phyloP scores from a whole-genome alignment of 2,329 filamentous ascomycete genomes.

The Chrysoporthe deuterocubensis region DNA sequence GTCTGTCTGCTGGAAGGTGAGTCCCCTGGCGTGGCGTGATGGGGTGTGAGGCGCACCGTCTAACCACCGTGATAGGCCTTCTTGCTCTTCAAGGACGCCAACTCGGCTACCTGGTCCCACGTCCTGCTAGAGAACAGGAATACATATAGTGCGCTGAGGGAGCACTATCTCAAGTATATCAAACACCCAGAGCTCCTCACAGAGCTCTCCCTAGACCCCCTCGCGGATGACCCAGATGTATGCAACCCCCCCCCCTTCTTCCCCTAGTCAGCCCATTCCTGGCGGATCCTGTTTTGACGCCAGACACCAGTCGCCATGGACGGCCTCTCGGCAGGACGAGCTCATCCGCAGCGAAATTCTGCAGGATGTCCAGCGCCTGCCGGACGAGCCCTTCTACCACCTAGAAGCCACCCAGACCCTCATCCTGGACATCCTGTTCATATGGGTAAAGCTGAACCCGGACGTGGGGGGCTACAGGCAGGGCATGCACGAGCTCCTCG shows the following conservation, averaged over 20 bases:
- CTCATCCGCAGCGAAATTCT: slow-evolving; percentile 83
- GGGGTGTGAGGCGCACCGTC: neutral
- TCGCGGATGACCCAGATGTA: slow-evolving; percentile 76
- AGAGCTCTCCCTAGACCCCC: slow-evolving; percentile 74
- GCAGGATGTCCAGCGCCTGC: slow-evolving; percentile 92
- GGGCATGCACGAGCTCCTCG: slow-evolving; percentile 96
- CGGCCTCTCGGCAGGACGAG: slow-evolving; percentile 83
- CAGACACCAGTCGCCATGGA: slow-evolving; percentile 80
- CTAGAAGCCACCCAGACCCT: slow-evolving; percentile 76
- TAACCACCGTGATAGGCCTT: slow-evolving; percentile 63
- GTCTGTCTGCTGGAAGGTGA: slow-evolving; percentile 85
- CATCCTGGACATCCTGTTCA: slow-evolving; percentile 87
- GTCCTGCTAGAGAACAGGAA: slow-evolving; percentile 70
- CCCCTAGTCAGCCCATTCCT: neutral
- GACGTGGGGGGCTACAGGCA: slow-evolving; percentile 89
- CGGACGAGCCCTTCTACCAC: slow-evolving; percentile 89
- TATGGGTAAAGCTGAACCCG: slow-evolving; percentile 92
- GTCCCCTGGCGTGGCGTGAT: neutral
- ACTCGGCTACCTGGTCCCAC: slow-evolving; percentile 69
- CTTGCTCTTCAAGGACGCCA: slow-evolving; percentile 72
- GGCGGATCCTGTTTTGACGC: slow-evolving; percentile 17
- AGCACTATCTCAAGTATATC: slow-evolving; percentile 80
- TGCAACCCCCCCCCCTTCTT: slow-evolving; percentile 15
- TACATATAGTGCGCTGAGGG: slow-evolving; percentile 72
- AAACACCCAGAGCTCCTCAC: slow-evolving; percentile 80